Percentiles rank a stretch among this genome's conserved stretches.
Conservation (phyloP, 768 basidiomycete genomes). For the Boletus sp. region DNA sequence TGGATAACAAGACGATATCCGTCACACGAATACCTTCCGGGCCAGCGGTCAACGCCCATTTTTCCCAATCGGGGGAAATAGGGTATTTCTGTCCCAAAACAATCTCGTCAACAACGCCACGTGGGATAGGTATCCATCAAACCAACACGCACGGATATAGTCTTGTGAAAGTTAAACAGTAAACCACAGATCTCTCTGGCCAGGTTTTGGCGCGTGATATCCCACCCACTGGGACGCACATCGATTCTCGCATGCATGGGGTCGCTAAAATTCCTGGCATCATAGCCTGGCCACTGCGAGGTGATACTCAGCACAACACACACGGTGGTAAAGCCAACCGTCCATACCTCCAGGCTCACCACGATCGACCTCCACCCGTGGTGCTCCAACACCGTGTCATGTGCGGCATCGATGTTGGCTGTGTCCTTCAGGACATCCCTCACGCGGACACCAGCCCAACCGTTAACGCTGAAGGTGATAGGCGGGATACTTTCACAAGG, state of each 20-base stretch:
- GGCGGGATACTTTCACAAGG: slow-evolving; percentile 10
- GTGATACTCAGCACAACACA: background rate
- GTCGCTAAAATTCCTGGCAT: background rate
- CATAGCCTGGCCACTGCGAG: slow-evolving; percentile 26
- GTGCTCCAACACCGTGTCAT: slow-evolving; percentile 16
- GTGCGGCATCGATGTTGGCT: slow-evolving; percentile 12
- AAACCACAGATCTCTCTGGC: slow-evolving; percentile 16
- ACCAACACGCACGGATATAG: slow-evolving; percentile 6
- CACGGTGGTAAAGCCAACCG: background rate
- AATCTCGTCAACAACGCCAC: background rate
- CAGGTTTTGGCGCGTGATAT: slow-evolving; percentile 21
- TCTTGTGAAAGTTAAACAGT: slow-evolving; percentile 6
- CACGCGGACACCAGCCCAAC: slow-evolving; percentile 20
- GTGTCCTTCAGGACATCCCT: slow-evolving; percentile 13
- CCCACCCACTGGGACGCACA: background rate
- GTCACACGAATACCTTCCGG: slow-evolving; percentile 12
- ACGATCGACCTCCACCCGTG: slow-evolving; percentile 21
- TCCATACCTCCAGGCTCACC: slow-evolving; percentile 19
- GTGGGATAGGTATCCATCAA: background rate
- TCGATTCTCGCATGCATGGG: slow-evolving; percentile 17
- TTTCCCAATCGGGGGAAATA: slow-evolving; percentile 12
- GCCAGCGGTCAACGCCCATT: slow-evolving; percentile 19
- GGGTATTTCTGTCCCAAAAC: slow-evolving; percentile 1
- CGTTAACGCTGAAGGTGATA: slow-evolving; percentile 16
- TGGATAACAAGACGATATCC: slow-evolving; percentile 20